phyloP scores from a whole-genome alignment of 345 rosid genomes.

The Syzygium jambos region DNA sequence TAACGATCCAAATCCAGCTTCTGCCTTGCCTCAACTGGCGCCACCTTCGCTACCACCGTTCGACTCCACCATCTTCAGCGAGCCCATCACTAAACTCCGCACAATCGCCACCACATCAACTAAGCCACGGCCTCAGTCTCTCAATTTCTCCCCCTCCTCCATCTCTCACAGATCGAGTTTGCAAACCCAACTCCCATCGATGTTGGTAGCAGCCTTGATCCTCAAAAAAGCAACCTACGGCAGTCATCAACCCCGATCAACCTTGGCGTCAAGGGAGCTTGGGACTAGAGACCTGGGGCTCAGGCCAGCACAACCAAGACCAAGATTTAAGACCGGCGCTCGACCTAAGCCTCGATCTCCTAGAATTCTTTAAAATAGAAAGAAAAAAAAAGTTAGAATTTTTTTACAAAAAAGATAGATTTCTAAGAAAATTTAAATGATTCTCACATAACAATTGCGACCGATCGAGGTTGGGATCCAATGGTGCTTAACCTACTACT shows the following conservation, averaged over 20 bases:
- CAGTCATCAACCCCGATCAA: background rate
- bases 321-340: background rate
- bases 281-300: background rate
- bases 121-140: background rate
- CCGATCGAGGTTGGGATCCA: background rate
- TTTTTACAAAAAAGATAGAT: too few species aligned
- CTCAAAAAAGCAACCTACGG: fast-evolving
- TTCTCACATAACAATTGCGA: background rate
- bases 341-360: background rate
- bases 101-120: too few species aligned
- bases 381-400: background rate
- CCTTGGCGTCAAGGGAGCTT: background rate
- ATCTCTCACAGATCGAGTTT: background rate
- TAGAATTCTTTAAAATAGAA: background rate
- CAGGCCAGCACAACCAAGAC: background rate
- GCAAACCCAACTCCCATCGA: fast-evolving
- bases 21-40: background rate
- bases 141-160: background rate
- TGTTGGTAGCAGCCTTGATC: background rate
- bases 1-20: background rate
- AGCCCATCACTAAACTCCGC: background rate
- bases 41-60: background rate
- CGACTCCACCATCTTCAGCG: fast-evolving
- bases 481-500: background rate
- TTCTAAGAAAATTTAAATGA: background rate